Conservation (phyloP, 164 flowering plant species). For the Malania oleifera region DNA sequence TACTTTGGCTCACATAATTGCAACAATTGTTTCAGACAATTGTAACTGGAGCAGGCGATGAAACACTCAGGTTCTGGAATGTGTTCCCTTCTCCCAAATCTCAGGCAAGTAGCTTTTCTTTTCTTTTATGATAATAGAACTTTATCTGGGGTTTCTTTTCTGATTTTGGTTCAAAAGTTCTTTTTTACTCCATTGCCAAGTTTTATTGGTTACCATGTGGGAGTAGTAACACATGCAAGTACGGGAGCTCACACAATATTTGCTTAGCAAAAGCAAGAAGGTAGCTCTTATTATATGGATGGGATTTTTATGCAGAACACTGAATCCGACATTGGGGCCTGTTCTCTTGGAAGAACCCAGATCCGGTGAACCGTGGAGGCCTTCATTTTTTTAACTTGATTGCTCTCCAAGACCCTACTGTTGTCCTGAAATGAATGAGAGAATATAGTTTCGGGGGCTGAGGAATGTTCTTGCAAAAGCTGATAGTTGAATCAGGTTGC, state of each 20-base stretch:
- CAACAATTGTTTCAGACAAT: slow-evolving; percentile 53
- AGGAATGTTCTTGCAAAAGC: background rate
- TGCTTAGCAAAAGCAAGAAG: background rate
- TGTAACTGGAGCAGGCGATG: slow-evolving; percentile 98
- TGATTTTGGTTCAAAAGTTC: background rate
- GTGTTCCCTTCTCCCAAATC: slow-evolving; percentile 97
- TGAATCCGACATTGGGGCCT: slow-evolving; percentile 69
- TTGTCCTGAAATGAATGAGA: slow-evolving; percentile 1
- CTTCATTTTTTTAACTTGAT: background rate
- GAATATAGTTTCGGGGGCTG: background rate
- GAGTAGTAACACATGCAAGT: too few species aligned
- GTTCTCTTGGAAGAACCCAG: slow-evolving; percentile 71
- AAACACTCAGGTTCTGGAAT: slow-evolving; percentile 96
- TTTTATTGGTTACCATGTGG: too few species aligned
- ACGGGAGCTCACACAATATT: too few species aligned
- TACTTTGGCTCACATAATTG: background rate
- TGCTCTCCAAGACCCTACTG: background rate
- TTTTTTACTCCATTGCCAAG: background rate
- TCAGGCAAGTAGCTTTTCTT: slow-evolving; percentile 39
- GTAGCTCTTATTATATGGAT: background rate
- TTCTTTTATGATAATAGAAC: background rate
- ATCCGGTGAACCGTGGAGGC: slow-evolving; percentile 45
- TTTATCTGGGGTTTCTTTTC: background rate
- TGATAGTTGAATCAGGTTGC: background rate
- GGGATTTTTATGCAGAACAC: slow-evolving; percentile 49